A percentile compares a stretch with the other conserved stretches of the same genome.
phyloP scores from a whole-genome alignment of 768 basidiomycete species.

The Mycena pura region DNA sequence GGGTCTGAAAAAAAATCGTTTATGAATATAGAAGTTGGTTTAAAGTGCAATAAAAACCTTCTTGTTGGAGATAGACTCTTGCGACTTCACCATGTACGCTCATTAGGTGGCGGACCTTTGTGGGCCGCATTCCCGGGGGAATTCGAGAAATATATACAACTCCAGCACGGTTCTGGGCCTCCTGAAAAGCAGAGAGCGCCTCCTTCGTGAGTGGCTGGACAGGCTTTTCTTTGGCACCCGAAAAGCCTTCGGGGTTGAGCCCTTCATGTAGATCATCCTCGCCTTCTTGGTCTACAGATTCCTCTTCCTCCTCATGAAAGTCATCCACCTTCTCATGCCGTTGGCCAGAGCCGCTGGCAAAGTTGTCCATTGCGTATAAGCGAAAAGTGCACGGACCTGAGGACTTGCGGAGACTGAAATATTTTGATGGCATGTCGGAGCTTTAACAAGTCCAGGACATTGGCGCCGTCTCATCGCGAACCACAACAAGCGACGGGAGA shows the following conservation, averaged over 20 bases:
- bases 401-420: background rate
- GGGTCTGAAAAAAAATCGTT: conserved; percentile 57
- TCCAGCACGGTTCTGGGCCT: conserved; percentile 77
- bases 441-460: background rate
- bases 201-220: conserved; percentile 79
- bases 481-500: conserved; percentile 20
- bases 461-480: conserved; percentile 19
- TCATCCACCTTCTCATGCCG: background rate
- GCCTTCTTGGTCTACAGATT: background rate
- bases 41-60: conserved; percentile 59
- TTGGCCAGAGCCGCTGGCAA: conserved; percentile 3
- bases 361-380: conserved; percentile 14
- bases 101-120: conserved; percentile 95
- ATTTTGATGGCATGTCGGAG: no score
- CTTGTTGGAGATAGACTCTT: conserved; percentile 90
- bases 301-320: background rate
- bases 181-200: conserved; percentile 76
- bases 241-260: conserved; percentile 66
- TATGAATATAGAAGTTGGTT: background rate
- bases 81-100: conserved; percentile 89
- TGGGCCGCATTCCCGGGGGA: conserved; percentile 97
- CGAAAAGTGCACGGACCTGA: background rate
- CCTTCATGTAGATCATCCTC: conserved; percentile 45
- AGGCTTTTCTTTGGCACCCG: conserved; percentile 60
- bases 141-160: conserved; percentile 95